These are phyloP conservation scores for Tricholoma flavovirens DNA, from an alignment of 768 basidiomycete species.

Conservation along the genomic window DNA sequence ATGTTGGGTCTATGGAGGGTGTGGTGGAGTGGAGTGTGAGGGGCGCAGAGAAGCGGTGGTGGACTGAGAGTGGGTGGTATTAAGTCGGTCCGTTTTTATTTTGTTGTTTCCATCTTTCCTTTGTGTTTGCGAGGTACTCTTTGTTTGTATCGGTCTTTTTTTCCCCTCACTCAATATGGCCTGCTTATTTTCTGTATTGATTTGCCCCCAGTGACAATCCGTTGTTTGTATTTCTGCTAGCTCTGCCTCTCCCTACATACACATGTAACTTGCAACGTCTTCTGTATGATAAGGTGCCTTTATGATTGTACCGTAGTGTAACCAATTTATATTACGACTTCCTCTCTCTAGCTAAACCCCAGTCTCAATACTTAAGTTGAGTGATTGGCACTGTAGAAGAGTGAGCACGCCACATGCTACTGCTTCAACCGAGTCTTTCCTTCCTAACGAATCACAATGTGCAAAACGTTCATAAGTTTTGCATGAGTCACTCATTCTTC, in stretches of 20 bases:
- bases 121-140: not conserved
- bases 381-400: no score
- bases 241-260: not conserved
- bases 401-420: no score
- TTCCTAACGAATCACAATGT: no score
- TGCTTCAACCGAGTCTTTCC: no score
- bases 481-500: no score
- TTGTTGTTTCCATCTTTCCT: not conserved
- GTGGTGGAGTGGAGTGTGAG: slow-evolving; percentile 75
- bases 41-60: slow-evolving; percentile 72
- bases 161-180: not conserved
- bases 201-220: not conserved
- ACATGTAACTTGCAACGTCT: not conserved
- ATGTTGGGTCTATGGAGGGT: slow-evolving; percentile 58
- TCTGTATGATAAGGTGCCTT: not conserved
- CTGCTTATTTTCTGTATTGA: not conserved
- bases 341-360: no score
- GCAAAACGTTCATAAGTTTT: no score
- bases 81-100: slow-evolving; percentile 11
- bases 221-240: not conserved
- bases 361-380: no score
- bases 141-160: not conserved
- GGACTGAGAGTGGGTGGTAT: slow-evolving; percentile 46
- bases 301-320: not conserved
- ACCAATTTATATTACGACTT: not conserved